Percentiles rank a stretch among this genome's conserved stretches.
These are phyloP conservation scores for Aspergillus sergii DNA, from an alignment of 2,329 filamentous ascomycete genomes.

Conservation along the genomic window DNA sequence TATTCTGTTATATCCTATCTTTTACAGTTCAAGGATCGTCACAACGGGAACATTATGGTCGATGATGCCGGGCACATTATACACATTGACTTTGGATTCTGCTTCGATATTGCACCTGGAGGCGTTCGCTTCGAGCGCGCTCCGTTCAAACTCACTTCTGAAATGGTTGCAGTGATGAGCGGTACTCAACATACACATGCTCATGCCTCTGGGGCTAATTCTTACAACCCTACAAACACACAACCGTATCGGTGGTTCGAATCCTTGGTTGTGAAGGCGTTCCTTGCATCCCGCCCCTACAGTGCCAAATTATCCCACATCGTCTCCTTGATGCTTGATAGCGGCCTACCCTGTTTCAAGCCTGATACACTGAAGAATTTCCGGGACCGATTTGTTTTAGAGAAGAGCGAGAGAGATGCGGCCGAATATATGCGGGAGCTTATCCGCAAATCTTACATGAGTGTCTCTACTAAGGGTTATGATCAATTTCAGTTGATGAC, in stretches of 20 bases:
- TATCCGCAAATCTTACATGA: slow-evolving; percentile 86
- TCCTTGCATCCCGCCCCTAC: slow-evolving; percentile 83
- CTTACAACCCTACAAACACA: slow-evolving; percentile 61
- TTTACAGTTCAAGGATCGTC: slow-evolving; percentile 97
- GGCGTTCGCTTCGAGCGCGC: slow-evolving; percentile 97
- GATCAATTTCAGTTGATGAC: slow-evolving; percentile 97
- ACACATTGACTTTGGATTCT: slow-evolving; percentile 99
- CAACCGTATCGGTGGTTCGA: slow-evolving; percentile 96
- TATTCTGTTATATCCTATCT: slow-evolving; percentile 97
- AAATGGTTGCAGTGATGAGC: slow-evolving; percentile 99
- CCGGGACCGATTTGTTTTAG: slow-evolving; percentile 86
- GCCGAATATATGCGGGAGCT: slow-evolving; percentile 91
- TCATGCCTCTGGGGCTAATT: slow-evolving; percentile 34
- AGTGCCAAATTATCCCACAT: slow-evolving; percentile 87
- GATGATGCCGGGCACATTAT: slow-evolving; percentile 96
- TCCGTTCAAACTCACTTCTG: slow-evolving; percentile 94
- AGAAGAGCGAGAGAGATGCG: slow-evolving; percentile 88
- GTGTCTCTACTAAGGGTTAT: slow-evolving; percentile 90
- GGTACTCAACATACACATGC: slow-evolving; percentile 55
- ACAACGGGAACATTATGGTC: slow-evolving; percentile 99
- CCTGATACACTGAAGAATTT: slow-evolving; percentile 93
- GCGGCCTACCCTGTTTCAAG: slow-evolving; percentile 95
- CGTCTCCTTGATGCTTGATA: slow-evolving; percentile 93
- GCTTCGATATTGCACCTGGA: slow-evolving; percentile 96
- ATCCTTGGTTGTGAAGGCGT: slow-evolving; percentile 93